Conservation (phyloP, 1,284 basidiomycete genomes). For the Puccinia triticina region DNA sequence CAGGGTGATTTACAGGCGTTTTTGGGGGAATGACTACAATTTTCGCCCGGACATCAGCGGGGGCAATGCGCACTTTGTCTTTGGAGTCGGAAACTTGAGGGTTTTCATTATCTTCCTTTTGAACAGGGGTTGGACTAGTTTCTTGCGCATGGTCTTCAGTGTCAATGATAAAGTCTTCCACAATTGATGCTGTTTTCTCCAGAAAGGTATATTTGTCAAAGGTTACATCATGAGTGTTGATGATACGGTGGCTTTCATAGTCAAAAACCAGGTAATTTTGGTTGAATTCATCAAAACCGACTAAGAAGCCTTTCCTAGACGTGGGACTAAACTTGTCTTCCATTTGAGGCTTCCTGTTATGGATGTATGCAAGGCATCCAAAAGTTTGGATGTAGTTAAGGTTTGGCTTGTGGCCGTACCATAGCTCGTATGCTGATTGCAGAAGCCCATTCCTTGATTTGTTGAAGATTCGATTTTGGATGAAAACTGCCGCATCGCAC, state of each 20-base stretch:
- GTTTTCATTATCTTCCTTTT: not conserved
- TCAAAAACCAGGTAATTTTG: not conserved
- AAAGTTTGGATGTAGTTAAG: constrained; percentile 6
- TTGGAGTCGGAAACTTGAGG: not conserved
- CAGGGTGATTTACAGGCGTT: not conserved
- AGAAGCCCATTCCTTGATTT: not conserved
- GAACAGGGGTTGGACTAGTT: not conserved
- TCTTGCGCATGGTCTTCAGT: not conserved
- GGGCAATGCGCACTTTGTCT: too few relatives aligned
- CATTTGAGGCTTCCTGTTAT: not conserved
- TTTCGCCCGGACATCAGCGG: too few relatives aligned
- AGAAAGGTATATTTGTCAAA: constrained; percentile 19
- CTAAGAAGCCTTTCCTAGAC: not conserved
- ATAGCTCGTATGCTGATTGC: not conserved
- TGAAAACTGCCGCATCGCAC: too few relatives aligned
- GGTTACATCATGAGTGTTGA: constrained; percentile 9
- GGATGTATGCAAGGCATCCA: constrained; percentile 8
- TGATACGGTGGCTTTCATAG: too few relatives aligned
- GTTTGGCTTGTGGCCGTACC: constrained; percentile 4
- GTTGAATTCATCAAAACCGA: constrained; percentile 16
- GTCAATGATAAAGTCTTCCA: not conserved
- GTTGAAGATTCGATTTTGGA: not conserved
- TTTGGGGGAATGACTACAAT: not conserved
- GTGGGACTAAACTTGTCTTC: not conserved
- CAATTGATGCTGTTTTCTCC: not conserved